phyloP scores from a whole-genome alignment of 1,284 basidiomycete genomes.

The Ceraceosorus bombacis region DNA sequence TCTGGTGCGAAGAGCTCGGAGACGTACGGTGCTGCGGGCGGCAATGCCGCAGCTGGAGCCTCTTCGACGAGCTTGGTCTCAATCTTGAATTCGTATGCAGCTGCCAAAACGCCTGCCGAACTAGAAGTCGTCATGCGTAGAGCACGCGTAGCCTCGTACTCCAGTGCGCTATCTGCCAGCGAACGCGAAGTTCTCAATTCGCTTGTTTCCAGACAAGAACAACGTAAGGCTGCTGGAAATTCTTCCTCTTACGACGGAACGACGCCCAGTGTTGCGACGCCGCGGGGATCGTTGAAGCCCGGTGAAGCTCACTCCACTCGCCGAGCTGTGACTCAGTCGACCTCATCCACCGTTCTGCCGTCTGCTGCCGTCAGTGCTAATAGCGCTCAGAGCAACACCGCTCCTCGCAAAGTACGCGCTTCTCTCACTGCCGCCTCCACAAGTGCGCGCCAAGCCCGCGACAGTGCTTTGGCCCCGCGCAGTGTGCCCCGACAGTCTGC shows the following conservation, averaged over 20 bases:
- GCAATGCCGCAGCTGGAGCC: neutral
- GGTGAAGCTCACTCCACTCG: neutral
- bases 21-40: neutral
- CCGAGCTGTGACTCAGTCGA: neutral
- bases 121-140: constrained; percentile 34
- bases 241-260: neutral
- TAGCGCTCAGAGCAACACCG: neutral
- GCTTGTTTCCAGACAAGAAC: constrained; percentile 27
- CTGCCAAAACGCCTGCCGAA: constrained; percentile 41
- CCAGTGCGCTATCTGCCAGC: constrained; percentile 24
- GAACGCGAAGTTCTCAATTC: constrained; percentile 35
- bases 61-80: constrained; percentile 25
- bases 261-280: neutral
- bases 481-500: neutral
- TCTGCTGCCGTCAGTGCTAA: neutral
- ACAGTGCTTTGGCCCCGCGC: constrained; percentile 3
- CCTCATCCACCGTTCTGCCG: neutral
- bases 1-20: neutral
- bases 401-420: constrained; percentile 5
- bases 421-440: constrained; percentile 11
- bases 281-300: neutral
- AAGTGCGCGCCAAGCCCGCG: constrained; percentile 7
- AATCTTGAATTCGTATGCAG: constrained; percentile 39
- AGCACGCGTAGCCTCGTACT: constrained; percentile 34
- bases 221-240: constrained; percentile 11